Percentiles rank a stretch among this genome's conserved stretches.
Evolutionary conservation across 257 asterid species (phyloP).

Genomic region (Knoxia roxburghii): DNA sequence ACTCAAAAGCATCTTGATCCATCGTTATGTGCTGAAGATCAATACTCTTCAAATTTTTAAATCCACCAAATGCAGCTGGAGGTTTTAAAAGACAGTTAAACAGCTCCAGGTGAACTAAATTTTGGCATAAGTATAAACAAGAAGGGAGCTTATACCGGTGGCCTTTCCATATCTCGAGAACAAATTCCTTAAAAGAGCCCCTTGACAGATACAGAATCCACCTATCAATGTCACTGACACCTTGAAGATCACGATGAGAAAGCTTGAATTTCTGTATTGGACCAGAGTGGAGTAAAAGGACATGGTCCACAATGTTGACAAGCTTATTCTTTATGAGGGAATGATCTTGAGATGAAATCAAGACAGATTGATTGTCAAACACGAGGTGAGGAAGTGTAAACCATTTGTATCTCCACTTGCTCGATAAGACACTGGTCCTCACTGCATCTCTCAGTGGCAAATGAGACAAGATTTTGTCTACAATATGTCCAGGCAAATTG

Average conservation of each 20-base stretch:
- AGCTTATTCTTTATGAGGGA: conserved; percentile 59
- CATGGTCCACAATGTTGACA: conserved; percentile 79
- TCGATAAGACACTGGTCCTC: conserved; percentile 73
- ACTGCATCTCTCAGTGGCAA: conserved; percentile 80
- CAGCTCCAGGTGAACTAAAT: conserved; percentile 76
- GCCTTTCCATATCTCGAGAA: conserved; percentile 98
- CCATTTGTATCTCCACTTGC: conserved; percentile 98
- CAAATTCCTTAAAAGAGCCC: conserved; percentile 63
- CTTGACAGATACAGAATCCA: conserved; percentile 95
- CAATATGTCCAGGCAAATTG: conserved; percentile 74
- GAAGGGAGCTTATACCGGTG: conserved; percentile 90
- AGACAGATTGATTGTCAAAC: conserved; percentile 78
- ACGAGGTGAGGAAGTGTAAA: conserved; percentile 68
- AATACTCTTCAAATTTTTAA: conserved; percentile 73
- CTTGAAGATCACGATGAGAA: conserved; percentile 93
- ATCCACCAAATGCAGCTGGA: conserved; percentile 59
- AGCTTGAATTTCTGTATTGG: conserved; percentile 83
- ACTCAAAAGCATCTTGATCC: conserved; percentile 83
- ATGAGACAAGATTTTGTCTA: conserved; percentile 77
- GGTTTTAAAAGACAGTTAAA: conserved; percentile 87
- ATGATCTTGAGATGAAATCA: conserved; percentile 73
- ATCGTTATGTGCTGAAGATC: conserved; percentile 96
- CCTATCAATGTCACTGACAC: conserved; percentile 76
- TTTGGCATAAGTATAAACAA: conserved; percentile 60
- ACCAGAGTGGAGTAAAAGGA: conserved; percentile 75